These are phyloP conservation scores for Plasmodium coatneyi DNA, from an alignment of 169 alveolate species.

Conservation along the genomic window DNA sequence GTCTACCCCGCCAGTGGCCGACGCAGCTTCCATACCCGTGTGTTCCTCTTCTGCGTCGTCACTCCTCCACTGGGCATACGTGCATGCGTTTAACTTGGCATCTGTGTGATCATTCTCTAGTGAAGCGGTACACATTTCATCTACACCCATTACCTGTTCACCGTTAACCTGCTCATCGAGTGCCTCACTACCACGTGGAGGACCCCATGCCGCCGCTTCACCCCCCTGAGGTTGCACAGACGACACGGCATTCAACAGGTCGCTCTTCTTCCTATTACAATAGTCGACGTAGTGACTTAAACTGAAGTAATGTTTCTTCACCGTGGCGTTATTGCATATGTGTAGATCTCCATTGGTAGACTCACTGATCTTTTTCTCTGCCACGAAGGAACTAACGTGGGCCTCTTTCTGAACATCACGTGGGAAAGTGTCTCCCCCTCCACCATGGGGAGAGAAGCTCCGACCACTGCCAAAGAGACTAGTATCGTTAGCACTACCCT, in stretches of 20 bases:
- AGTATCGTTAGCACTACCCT: background rate
- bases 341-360: background rate
- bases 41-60: background rate
- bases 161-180: background rate
- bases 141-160: background rate
- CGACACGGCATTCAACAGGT: background rate
- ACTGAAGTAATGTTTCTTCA: slow-evolving; percentile 29
- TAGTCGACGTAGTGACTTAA: slow-evolving; percentile 15
- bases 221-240: background rate
- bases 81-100: background rate
- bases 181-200: background rate
- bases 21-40: background rate
- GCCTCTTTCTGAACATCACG: background rate
- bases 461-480: background rate
- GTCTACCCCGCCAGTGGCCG: background rate
- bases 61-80: background rate
- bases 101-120: background rate
- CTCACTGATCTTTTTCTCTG: background rate
- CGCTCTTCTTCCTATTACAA: slow-evolving; percentile 21
- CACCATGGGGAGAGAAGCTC: background rate
- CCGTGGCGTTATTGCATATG: background rate
- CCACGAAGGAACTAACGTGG: background rate
- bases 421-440: background rate
- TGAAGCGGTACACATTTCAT: background rate
- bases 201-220: background rate